phyloP scores from a whole-genome alignment of 1,284 basidiomycete genomes.

The Cystodermella granulosa region DNA sequence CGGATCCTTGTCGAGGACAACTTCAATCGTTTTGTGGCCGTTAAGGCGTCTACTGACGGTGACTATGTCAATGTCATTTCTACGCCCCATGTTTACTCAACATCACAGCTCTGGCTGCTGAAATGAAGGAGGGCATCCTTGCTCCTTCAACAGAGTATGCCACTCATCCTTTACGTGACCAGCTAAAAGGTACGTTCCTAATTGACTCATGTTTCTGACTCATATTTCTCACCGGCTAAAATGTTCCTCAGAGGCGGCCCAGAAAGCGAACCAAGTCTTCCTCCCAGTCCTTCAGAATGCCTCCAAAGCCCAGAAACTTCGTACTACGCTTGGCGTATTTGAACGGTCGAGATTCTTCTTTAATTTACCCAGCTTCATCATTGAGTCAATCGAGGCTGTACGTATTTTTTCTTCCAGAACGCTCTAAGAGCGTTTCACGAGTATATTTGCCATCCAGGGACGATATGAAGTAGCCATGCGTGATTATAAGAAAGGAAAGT shows the following conservation, averaged over 20 bases:
- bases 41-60: conserved; percentile 96
- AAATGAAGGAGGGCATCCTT: conserved; percentile 89
- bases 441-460: conserved; percentile 50
- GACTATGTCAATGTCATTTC: conserved; percentile 19
- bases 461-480: conserved; percentile 90
- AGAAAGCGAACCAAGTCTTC: conserved; percentile 93
- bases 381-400: conserved; percentile 85
- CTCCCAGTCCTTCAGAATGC: conserved; percentile 94
- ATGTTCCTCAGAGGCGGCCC: conserved; percentile 75
- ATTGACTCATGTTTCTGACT: not conserved
- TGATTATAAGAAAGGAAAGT: conserved; percentile 96
- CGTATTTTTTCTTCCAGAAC: conserved; percentile 30
- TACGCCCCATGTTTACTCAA: not conserved
- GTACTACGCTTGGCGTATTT: conserved; percentile 91
- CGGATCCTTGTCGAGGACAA: conserved; percentile 95
- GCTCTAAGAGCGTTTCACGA: no score
- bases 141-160: conserved; percentile 76
- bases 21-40: conserved; percentile 96
- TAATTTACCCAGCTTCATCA: conserved; percentile 89
- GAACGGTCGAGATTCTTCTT: conserved; percentile 98
- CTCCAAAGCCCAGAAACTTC: conserved; percentile 88
- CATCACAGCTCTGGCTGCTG: conserved; percentile 72
- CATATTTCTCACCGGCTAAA: conserved; percentile 8
- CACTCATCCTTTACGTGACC: conserved; percentile 74
- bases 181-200: conserved; percentile 69